phyloP scores from a whole-genome alignment of 2,329 filamentous ascomycete genomes.

The Colletotrichum sp. region DNA sequence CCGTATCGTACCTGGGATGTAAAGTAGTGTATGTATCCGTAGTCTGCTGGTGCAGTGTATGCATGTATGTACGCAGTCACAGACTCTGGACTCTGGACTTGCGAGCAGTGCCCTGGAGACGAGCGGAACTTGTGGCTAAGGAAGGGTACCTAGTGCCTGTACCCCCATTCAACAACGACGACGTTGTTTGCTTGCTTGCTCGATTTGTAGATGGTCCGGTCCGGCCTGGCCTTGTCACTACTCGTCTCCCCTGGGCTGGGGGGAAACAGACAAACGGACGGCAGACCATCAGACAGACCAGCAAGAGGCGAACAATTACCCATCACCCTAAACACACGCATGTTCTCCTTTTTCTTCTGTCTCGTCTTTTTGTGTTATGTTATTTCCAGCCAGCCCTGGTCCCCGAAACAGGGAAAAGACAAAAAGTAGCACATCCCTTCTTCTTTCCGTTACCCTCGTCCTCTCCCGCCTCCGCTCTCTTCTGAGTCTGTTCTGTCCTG shows the following conservation, averaged over 20 bases:
- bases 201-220: neutral
- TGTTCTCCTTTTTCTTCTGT: neutral
- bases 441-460: constrained; percentile 1
- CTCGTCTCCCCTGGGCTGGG: neutral
- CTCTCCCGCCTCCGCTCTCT: neutral
- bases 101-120: neutral
- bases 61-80: neutral
- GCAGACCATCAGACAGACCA: neutral
- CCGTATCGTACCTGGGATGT: neutral
- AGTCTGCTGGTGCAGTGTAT: neutral
- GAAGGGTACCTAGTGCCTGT: neutral
- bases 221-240: neutral
- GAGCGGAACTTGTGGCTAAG: neutral
- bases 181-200: neutral
- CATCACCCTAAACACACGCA: neutral
- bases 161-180: neutral
- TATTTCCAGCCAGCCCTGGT: neutral
- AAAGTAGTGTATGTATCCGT: neutral
- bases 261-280: neutral
- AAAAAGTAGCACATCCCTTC: constrained; percentile 11
- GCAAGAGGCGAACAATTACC: neutral
- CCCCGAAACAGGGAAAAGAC: constrained; percentile 5
- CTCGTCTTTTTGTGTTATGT: neutral
- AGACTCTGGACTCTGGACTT: neutral
- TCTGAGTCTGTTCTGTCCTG: neutral